Conservation (phyloP, 2,329 filamentous ascomycete species). For the Esteya vermicola region DNA sequence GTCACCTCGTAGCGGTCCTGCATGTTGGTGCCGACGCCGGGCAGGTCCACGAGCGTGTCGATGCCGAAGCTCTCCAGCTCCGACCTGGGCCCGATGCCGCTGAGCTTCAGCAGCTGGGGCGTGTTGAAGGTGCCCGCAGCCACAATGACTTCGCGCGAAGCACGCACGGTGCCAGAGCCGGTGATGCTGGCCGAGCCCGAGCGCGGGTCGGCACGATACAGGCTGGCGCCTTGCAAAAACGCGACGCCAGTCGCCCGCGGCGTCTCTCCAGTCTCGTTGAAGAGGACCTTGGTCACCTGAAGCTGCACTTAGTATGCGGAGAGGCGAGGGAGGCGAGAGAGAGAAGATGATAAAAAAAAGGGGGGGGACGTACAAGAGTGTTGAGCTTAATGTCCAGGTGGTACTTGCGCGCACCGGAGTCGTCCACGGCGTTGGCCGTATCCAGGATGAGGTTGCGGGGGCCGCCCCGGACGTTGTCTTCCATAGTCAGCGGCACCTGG, state of each 20-base stretch:
- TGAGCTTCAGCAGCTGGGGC: conserved; percentile 38
- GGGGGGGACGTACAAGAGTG: conserved; percentile 13
- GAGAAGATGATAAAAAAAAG: too few species aligned
- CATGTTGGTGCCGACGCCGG: conserved; percentile 36
- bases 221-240: conserved; percentile 22
- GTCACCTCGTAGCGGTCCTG: conserved; percentile 25
- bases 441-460: conserved; percentile 37
- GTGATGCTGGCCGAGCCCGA: conserved; percentile 12
- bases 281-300: conserved; percentile 19
- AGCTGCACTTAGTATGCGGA: neutral
- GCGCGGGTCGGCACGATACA: conserved; percentile 29
- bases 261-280: conserved; percentile 16
- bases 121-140: conserved; percentile 32
- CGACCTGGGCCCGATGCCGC: conserved; percentile 28
- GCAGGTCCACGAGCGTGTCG: conserved; percentile 26
- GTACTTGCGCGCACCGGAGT: conserved; percentile 28
- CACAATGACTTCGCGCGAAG: conserved; percentile 17
- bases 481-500: conserved; percentile 3
- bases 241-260: conserved; percentile 26
- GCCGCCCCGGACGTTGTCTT: conserved; percentile 15
- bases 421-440: conserved; percentile 15
- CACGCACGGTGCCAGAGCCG: conserved; percentile 5
- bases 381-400: conserved; percentile 23
- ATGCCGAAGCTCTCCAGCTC: conserved; percentile 5
- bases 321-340: too few species aligned